Base-by-base conservation (phyloP, 169 alveolate species). In the Eimeria falciformis region DNA sequence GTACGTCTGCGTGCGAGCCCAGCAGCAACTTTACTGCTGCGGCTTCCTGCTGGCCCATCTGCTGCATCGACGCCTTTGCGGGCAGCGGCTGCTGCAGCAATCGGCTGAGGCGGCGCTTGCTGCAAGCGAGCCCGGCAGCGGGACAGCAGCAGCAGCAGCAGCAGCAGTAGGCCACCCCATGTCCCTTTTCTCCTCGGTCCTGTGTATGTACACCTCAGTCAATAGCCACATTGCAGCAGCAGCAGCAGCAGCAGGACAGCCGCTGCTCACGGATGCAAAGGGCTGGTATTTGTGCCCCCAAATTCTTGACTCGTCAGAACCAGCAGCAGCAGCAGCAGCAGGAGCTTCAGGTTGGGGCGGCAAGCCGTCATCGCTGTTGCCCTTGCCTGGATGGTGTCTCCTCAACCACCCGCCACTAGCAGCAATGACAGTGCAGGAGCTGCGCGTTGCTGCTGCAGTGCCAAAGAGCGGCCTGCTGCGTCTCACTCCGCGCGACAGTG, bases 11-110 rank as follows among this genome's bases (percentile, higher is more conserved):
- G 29, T 86, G 75, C 84, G 85, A 3, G 65, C 50, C n/a, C 92
- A 86, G 92, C 92, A 86, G 85, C 92, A 86, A 55, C 85, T 86
- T 25, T 86, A 86, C 56, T 55, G 85, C 45, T 56, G 82, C 85
- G 45, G 92, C 85, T 86, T 68, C 77, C 23, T 86, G 33, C 58
- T 86, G 73, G 92, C 92, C 6, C 92, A 86, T 55, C 73, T 86
- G 33, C 56, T 86, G 62, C 92, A 86, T 40, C 92, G 92, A 4
- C 46, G 78, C 18, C 58, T 55, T 12, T 33, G 62, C 5, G 56
- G 75, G 77, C 47, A 68, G 47, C 43, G 73, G 14, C 12, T 66
- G 85, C 46, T 86, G 91, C 46, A 33, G 79, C 66, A 29, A 85
- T 78, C 37, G 3, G 92, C 65, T 3, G 55, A 47, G 50, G 82